Evolutionary conservation across 192 early-diverging fungal species (phyloP).

Genomic region (Coemansia sp.): DNA sequence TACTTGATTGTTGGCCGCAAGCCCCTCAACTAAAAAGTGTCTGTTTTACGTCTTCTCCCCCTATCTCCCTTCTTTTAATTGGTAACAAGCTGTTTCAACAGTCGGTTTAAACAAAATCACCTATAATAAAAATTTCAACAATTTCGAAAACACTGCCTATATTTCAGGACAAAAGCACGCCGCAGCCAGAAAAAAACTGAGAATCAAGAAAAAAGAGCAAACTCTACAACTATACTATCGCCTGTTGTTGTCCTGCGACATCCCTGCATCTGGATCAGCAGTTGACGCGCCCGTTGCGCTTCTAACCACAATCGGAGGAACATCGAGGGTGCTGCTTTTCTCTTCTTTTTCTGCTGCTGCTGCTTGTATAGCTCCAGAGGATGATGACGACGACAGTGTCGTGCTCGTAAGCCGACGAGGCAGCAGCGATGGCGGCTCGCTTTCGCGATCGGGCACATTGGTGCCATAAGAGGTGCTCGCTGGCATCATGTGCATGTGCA

Average conservation of each 20-base stretch:
- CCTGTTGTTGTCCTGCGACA: not conserved
- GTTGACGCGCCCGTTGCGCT: not conserved
- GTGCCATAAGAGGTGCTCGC: not conserved
- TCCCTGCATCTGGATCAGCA: not conserved
- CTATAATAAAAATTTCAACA: no score
- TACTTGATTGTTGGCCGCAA: conserved; percentile 80
- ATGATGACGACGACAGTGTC: not conserved
- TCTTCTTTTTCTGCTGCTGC: not conserved
- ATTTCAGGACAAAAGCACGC: no score
- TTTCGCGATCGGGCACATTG: not conserved
- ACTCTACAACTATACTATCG: no score
- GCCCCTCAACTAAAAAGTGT: conserved; percentile 55
- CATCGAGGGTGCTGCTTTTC: not conserved
- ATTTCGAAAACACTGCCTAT: no score
- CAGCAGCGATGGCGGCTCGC: not conserved
- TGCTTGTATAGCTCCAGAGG: not conserved
- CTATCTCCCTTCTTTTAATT: not conserved
- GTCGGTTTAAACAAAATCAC: no score
- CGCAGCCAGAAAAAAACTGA: no score
- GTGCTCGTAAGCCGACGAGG: not conserved
- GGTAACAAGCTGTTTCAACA: no score
- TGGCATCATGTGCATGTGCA: conserved; percentile 24
- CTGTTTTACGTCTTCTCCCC: not conserved
- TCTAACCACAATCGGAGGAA: conserved; percentile 1
- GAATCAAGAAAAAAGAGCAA: no score